Evolutionary conservation across 352 stramenopile species (phyloP), one percentile per base, ranked within the genome.

Genomic region (Blastocystis sp.): DNA sequence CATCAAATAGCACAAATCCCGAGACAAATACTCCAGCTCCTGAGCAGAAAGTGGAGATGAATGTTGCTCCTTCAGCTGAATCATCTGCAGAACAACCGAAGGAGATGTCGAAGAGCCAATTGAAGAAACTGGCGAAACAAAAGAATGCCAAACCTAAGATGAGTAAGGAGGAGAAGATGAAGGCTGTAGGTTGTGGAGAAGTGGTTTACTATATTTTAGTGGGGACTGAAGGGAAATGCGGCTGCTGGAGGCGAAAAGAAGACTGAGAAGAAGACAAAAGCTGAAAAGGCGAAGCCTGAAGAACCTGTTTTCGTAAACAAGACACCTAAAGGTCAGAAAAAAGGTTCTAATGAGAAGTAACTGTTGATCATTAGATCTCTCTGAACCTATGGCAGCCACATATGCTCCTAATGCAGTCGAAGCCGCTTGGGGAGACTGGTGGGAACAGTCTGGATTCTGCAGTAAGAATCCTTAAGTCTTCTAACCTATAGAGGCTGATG

Each of bases 381-480:
- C 69, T 9, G 90, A 92, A 58, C 92, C 93, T 60, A 98, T 99
- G 95, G 92, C 93, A 6, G 91, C 93, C 48, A 94, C 94, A 5
- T 99, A 99, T 92, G 94, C 98, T 90, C 97, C 97, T 4, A 90
- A 94, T 19, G 96, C 96, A 17, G 97, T 99, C 7, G 97, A 99
- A 92, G 93, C 95, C 22, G 95, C 95, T 35, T 99, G 97, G 97
- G 96, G 99, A 92, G 95, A 97, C 90, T 99, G 96, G 96, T 99
- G 97, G 97, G 96, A 99, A 91, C 92, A 92, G 30, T 92, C 91
- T 44, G 96, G 95, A 59, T 99, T 96, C 93, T 99, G 98, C 92
- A 94, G 93, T 87, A 69, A 0, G 22, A 19, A 35, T 70, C 7
- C 35, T 19, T 75, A 7, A 1, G 0, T n/a, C 15, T 7, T 24